Conservation (phyloP, 495 filamentous ascomycete genomes). For the Rhizodiscina lignyota region DNA sequence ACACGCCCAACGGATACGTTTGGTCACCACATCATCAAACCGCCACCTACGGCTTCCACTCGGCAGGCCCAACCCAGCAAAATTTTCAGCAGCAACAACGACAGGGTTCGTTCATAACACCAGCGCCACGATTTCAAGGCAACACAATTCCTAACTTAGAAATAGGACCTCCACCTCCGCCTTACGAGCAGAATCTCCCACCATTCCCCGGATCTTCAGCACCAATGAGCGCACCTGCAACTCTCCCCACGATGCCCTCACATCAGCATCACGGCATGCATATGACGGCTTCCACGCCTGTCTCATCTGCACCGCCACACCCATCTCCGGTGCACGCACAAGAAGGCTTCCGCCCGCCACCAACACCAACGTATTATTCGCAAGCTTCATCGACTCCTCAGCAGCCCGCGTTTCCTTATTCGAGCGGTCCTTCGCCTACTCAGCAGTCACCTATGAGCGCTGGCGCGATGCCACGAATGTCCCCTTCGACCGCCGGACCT, state of each 20-base stretch:
- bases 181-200: slow-evolving; percentile 44
- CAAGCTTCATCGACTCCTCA: slow-evolving; percentile 51
- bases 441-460: slow-evolving; percentile 44
- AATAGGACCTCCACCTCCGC: slow-evolving; percentile 3
- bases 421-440: slow-evolving; percentile 32
- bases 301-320: slow-evolving; percentile 34
- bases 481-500: slow-evolving; percentile 30
- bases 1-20: slow-evolving; percentile 28
- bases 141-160: not conserved
- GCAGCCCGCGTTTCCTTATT: slow-evolving; percentile 37
- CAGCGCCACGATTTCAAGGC: not conserved
- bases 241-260: slow-evolving; percentile 20
- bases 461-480: slow-evolving; percentile 30
- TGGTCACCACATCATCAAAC: slow-evolving; percentile 24
- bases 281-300: slow-evolving; percentile 26
- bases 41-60: too few species aligned
- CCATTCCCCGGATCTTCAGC: slow-evolving; percentile 35
- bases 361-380: slow-evolving; percentile 42
- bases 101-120: not conserved
- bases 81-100: slow-evolving; percentile 7
- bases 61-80: slow-evolving; percentile 5
- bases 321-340: slow-evolving; percentile 42
- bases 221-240: slow-evolving; percentile 27
- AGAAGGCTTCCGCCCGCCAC: slow-evolving; percentile 46
- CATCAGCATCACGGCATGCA: slow-evolving; percentile 20